Percentiles rank a stretch among this genome's conserved stretches.
Evolutionary conservation across 148 eudicot genomes (phyloP).

Genomic region (Fagopyrum tataricum): DNA sequence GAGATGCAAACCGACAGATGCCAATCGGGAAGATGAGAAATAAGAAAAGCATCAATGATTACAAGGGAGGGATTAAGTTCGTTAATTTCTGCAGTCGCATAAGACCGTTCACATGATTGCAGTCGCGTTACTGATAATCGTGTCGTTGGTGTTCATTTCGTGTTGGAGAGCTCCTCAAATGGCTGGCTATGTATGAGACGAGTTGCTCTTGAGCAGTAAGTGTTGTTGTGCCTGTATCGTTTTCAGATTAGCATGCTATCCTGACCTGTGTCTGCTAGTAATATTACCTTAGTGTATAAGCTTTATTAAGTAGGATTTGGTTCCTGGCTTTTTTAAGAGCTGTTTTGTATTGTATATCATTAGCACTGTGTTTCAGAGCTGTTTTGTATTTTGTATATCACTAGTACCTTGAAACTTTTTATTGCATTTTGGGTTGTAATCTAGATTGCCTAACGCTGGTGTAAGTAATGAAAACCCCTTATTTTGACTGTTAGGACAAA

Average conservation of each 20-base stretch:
- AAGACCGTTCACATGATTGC: not conserved
- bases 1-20: slow-evolving; percentile 1
- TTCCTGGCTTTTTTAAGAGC: not conserved
- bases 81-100: not conserved
- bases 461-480: slow-evolving; percentile 2
- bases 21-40: not conserved
- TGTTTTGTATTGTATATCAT: not conserved
- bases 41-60: not conserved
- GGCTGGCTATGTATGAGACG: not conserved
- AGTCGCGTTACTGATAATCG: not conserved
- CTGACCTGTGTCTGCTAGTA: not conserved
- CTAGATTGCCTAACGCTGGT: slow-evolving; percentile 3
- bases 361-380: not conserved
- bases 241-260: not conserved
- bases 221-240: not conserved
- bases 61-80: not conserved
- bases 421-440: slow-evolving; percentile 9
- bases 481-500: too few relatives aligned
- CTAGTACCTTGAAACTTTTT: slow-evolving; percentile 1
- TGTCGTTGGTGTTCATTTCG: slow-evolving; percentile 1
- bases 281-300: not conserved
- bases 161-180: slow-evolving; percentile 5
- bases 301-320: not conserved
- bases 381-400: not conserved
- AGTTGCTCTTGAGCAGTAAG: not conserved